Evolutionary conservation across 148 eudicot genomes (phyloP).

Genomic region (Nepenthes gracilis): DNA sequence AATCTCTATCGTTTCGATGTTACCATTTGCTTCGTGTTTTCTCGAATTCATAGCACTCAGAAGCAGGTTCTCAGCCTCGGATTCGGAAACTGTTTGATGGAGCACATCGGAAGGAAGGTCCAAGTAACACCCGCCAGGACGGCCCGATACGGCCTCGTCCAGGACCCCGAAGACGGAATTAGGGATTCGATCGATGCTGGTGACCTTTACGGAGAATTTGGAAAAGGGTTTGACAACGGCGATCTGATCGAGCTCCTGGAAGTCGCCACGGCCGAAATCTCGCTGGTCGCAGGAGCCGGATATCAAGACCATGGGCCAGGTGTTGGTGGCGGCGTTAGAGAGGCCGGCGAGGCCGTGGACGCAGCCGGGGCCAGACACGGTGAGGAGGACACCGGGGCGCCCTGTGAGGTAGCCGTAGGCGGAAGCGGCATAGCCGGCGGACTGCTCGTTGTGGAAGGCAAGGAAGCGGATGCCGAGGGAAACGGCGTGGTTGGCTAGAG

Average conservation of each 20-base stretch:
- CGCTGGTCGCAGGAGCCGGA: conserved; percentile 80
- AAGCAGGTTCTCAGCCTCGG: conserved; percentile 49
- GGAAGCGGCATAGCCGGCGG: conserved; percentile 96
- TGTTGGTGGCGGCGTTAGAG: conserved; percentile 67
- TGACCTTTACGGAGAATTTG: conserved; percentile 46
- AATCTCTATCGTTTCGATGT: conserved; percentile 13
- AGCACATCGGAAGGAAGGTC: conserved; percentile 81
- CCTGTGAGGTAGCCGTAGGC: conserved; percentile 87
- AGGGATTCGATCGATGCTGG: conserved; percentile 35
- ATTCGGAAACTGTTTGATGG: conserved; percentile 42
- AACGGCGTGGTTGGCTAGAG: conserved; percentile 66
- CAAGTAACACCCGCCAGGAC: conserved; percentile 82
- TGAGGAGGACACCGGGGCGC: conserved; percentile 74
- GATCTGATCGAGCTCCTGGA: conserved; percentile 90
- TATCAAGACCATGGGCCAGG: conserved; percentile 72
- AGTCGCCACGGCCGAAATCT: conserved; percentile 66
- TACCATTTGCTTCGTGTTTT: neutral
- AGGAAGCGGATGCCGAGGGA: conserved; percentile 75
- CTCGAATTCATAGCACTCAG: conserved; percentile 15
- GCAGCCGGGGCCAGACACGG: conserved; percentile 97
- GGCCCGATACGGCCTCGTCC: conserved; percentile 26
- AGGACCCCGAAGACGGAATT: conserved; percentile 30
- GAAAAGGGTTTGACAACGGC: conserved; percentile 61
- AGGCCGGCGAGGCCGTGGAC: conserved; percentile 94
- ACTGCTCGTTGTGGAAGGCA: conserved; percentile 98